Evolutionary conservation across 2,329 filamentous ascomycete species (phyloP).

Genomic region (Cordyceps tenuipes): DNA sequence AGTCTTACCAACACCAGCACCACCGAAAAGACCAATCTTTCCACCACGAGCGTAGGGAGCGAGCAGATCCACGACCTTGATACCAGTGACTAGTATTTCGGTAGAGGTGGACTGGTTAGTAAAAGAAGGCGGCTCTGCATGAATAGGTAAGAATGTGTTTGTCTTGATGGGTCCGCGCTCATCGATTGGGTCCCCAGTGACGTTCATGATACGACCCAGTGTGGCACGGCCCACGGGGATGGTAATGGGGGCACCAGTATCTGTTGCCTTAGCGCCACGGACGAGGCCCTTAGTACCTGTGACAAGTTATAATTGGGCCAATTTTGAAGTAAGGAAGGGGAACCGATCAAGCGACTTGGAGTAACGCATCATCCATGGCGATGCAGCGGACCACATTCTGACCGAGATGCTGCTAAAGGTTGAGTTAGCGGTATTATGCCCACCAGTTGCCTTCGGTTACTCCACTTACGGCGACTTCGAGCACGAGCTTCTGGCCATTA

Average conservation of each 20-base stretch:
- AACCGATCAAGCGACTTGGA: neutral
- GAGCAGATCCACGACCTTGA: constrained; percentile 99
- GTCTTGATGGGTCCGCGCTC: constrained; percentile 98
- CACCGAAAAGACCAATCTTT: constrained; percentile 99
- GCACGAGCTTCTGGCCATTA: constrained; percentile 85
- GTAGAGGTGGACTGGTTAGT: constrained; percentile 91
- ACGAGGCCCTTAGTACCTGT: constrained; percentile 98
- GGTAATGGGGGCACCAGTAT: constrained; percentile 92
- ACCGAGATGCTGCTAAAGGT: constrained; percentile 88
- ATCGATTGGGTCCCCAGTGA: constrained; percentile 99
- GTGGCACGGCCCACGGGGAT: constrained; percentile 90
- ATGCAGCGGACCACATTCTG: constrained; percentile 99
- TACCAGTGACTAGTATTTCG: constrained; percentile 96
- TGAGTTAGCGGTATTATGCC: constrained; percentile 27
- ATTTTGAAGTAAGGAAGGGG: neutral
- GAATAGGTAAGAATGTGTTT: constrained; percentile 79
- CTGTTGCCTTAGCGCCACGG: constrained; percentile 74
- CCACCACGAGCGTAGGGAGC: constrained; percentile 99
- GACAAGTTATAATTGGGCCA: constrained; percentile 8
- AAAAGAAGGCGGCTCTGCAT: constrained; percentile 89
- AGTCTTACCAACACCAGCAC: constrained; percentile 99
- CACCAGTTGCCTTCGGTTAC: constrained; percentile 6
- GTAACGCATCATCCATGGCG: constrained; percentile 94
- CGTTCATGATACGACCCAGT: constrained; percentile 99
- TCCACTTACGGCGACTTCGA: constrained; percentile 82